These are phyloP conservation scores for Candida lessepsii DNA, from an alignment of 805 yeast genomes.

Conservation along the genomic window DNA sequence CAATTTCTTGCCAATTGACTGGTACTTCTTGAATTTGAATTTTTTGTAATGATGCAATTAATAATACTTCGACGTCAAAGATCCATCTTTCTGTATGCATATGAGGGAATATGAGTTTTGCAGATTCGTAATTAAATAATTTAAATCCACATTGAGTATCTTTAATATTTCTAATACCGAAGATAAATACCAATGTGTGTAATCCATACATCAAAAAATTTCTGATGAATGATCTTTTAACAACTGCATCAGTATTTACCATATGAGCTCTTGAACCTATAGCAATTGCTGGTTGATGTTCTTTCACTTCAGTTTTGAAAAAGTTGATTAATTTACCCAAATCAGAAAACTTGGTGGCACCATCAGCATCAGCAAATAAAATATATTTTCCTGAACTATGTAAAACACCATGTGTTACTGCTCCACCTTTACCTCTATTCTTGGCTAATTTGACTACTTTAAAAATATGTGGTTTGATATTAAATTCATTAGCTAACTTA, in stretches of 20 bases:
- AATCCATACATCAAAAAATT: conserved; percentile 91
- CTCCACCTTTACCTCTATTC: conserved; percentile 88
- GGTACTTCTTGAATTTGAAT: conserved; percentile 75
- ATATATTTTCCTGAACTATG: conserved; percentile 69
- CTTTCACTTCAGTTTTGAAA: conserved; percentile 58
- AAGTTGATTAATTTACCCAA: conserved; percentile 48
- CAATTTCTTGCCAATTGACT: conserved; percentile 96
- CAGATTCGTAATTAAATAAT: conserved; percentile 74
- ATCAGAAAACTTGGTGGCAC: conserved; percentile 84
- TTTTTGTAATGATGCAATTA: conserved; percentile 70
- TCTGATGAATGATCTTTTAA: conserved; percentile 83
- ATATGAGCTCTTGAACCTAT: conserved; percentile 96
- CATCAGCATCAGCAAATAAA: conserved; percentile 96
- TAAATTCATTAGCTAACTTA: conserved; percentile 49
- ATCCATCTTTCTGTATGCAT: conserved; percentile 99
- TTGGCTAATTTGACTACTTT: conserved; percentile 66
- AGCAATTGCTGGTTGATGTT: conserved; percentile 55
- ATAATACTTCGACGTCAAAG: conserved; percentile 89
- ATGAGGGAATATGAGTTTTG: conserved; percentile 68
- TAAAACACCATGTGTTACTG: conserved; percentile 89
- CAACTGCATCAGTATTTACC: conserved; percentile 95
- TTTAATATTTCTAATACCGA: conserved; percentile 81
- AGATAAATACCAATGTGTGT: conserved; percentile 79
- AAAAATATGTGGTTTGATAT: conserved; percentile 55
- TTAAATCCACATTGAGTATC: conserved; percentile 99